Conservation (phyloP, 176 grass and related monocot species). For the Puccinellia tenuiflora region DNA sequence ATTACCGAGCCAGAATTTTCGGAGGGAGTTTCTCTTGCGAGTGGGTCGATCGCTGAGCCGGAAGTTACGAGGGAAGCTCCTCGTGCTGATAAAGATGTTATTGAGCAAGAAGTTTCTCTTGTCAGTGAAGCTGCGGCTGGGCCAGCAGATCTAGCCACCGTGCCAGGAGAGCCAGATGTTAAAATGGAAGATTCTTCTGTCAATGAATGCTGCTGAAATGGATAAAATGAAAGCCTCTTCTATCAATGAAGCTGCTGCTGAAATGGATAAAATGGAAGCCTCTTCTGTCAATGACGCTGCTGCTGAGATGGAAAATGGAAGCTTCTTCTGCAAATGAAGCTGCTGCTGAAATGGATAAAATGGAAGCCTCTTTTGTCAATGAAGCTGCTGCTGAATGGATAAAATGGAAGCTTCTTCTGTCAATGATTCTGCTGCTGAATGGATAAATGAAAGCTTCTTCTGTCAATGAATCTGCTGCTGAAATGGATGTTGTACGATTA, state of each 20-base stretch:
- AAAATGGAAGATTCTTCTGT: neutral
- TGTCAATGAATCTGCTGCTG: neutral
- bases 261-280: neutral
- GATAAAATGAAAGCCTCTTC: neutral
- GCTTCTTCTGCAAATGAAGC: neutral
- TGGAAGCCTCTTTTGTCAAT: neutral
- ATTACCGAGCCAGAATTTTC: neutral
- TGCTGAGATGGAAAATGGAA: neutral
- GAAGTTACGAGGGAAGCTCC: neutral
- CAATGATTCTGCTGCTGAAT: neutral
- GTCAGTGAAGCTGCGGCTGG: neutral
- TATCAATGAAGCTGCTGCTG: neutral
- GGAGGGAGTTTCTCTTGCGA: neutral
- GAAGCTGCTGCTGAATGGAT: no score
- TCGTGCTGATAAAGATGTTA: neutral
- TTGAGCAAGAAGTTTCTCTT: neutral
- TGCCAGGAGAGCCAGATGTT: neutral
- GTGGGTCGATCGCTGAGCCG: neutral
- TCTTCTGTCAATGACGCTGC: neutral
- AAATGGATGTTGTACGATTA: neutral
- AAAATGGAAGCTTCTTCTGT: no score
- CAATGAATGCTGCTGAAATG: neutral
- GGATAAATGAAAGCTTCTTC: neutral
- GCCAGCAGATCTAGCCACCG: neutral
- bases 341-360: neutral